A percentile compares a stretch with the other conserved stretches of the same genome.
These are phyloP conservation scores for Euphorbia pulcherrima DNA, from an alignment of 345 rosid species.

Conservation along the genomic window DNA sequence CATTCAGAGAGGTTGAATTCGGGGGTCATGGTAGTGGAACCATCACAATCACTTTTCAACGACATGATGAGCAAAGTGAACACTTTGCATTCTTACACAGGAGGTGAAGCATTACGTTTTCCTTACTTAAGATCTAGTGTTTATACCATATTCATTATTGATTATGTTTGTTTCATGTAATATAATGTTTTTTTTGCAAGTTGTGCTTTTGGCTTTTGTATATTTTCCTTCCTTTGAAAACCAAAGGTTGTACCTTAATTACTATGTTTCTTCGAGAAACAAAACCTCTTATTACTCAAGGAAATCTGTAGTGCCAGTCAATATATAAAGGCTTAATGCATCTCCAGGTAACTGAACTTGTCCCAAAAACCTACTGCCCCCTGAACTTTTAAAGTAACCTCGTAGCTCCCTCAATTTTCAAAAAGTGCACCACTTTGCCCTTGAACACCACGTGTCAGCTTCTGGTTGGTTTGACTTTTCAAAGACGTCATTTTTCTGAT, in stretches of 20 bases:
- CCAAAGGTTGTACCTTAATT: neutral
- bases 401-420: too few relatives aligned
- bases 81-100: conserved; percentile 76
- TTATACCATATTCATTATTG: neutral
- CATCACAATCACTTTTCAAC: conserved; percentile 61
- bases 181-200: neutral
- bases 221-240: neutral
- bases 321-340: too few relatives aligned
- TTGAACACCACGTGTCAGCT: too few relatives aligned
- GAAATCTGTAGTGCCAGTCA: neutral
- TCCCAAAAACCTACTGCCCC: too few relatives aligned
- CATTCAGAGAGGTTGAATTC: conserved; percentile 95
- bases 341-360: too few relatives aligned
- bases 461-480: too few relatives aligned
- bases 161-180: neutral
- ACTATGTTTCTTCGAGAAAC: neutral
- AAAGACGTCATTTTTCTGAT: too few relatives aligned
- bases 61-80: conserved; percentile 89
- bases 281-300: neutral
- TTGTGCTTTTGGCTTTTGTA: neutral
- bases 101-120: conserved; percentile 41
- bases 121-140: neutral
- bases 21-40: conserved; percentile 97
- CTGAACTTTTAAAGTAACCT: too few relatives aligned
- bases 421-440: too few relatives aligned